These are phyloP conservation scores for Lachancea nothofagi DNA, from an alignment of 805 yeast genomes.

Conservation along the genomic window DNA sequence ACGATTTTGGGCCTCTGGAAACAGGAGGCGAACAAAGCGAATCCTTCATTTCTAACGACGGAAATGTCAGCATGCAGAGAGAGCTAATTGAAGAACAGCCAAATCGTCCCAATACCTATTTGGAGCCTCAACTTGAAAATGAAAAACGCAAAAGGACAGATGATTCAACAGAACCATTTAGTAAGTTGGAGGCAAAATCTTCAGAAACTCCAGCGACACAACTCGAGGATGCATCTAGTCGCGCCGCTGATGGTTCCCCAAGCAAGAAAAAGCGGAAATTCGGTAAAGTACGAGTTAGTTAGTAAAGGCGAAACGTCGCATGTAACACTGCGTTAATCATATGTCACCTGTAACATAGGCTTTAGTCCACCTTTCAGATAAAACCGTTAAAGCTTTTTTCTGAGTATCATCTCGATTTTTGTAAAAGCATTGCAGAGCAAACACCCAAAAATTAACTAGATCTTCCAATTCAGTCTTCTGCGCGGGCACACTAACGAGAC, in stretches of 20 bases:
- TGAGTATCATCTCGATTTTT: conserved; percentile 31
- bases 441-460: conserved; percentile 51
- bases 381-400: conserved; percentile 14
- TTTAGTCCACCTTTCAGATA: conserved; percentile 5
- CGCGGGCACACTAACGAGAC: conserved; percentile 29
- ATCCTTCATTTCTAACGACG: not conserved
- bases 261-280: conserved; percentile 11
- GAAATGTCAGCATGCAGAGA: not conserved
- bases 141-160: not conserved
- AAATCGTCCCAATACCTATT: too few relatives aligned
- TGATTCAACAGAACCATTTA: too few relatives aligned
- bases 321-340: too few relatives aligned
- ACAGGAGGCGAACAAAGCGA: not conserved
- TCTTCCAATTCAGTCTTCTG: conserved; percentile 27
- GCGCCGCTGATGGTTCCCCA: conserved; percentile 6
- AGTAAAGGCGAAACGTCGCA: not conserved
- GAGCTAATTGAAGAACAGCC: too few relatives aligned
- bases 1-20: not conserved
- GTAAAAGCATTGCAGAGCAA: conserved; percentile 41
- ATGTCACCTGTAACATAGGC: not conserved
- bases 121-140: not conserved
- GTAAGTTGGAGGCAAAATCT: too few relatives aligned
- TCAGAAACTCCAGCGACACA: not conserved
- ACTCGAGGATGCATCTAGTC: not conserved
- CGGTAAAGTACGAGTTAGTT: conserved; percentile 3